phyloP scores from a whole-genome alignment of 305 asterid species.

The Ilex paraguariensis region DNA sequence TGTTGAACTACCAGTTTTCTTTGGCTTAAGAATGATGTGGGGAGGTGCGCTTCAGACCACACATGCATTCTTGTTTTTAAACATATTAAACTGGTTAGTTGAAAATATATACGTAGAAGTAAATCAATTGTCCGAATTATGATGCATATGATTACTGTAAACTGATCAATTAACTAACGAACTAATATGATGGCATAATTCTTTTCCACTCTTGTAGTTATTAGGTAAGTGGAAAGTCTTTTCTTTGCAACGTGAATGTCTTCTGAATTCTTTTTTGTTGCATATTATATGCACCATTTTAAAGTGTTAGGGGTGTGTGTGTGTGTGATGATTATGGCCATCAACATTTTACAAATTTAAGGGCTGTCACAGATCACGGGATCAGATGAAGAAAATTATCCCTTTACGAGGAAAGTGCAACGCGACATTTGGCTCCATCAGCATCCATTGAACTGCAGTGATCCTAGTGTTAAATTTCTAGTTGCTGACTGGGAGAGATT shows the following conservation, averaged over 20 bases:
- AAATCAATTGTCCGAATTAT: too few species aligned
- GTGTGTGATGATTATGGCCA: background rate
- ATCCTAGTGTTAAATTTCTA: constrained; percentile 59
- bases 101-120: too few species aligned
- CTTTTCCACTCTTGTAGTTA: background rate
- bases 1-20: too few species aligned
- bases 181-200: background rate
- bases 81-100: too few species aligned
- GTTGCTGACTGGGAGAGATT: constrained; percentile 85
- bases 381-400: constrained; percentile 88
- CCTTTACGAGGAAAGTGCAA: constrained; percentile 93
- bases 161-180: background rate
- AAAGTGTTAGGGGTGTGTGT: too few species aligned
- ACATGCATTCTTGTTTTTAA: too few species aligned
- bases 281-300: too few species aligned
- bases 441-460: constrained; percentile 75
- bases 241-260: background rate
- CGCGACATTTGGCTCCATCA: constrained; percentile 91
- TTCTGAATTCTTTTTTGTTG: background rate
- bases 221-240: background rate
- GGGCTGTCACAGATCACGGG: constrained; percentile 51
- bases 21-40: too few species aligned
- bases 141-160: background rate
- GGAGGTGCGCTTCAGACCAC: too few species aligned
- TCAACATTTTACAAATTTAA: background rate